Evolutionary conservation across 305 asterid species (phyloP).

Genomic region (Caryopteris hybrid): DNA sequence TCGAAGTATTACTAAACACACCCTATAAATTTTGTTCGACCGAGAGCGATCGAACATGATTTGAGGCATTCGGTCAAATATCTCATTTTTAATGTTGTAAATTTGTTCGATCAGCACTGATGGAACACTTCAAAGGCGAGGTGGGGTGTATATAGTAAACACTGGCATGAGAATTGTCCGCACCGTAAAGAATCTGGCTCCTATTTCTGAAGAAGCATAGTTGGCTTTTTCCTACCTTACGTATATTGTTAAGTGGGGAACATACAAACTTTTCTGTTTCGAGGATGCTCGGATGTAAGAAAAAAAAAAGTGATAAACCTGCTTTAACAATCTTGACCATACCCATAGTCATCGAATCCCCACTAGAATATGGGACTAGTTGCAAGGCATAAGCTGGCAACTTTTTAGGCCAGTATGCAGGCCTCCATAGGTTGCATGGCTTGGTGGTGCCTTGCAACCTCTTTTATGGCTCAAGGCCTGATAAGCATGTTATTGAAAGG

Average conservation of each 20-base stretch:
- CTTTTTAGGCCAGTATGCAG: not conserved
- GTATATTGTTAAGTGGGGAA: not conserved
- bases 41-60: too few species aligned
- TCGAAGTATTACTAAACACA: too few species aligned
- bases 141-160: too few species aligned
- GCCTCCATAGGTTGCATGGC: not conserved
- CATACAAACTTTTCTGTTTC: not conserved
- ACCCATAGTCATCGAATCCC: not conserved
- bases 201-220: not conserved
- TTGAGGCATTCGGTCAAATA: too few species aligned
- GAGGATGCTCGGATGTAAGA: conserved; percentile 7
- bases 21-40: too few species aligned
- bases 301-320: not conserved
- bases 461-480: not conserved
- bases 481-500: not conserved
- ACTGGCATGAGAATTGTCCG: too few species aligned
- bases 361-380: not conserved
- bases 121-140: too few species aligned
- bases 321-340: not conserved
- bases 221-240: not conserved
- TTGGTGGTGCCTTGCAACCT: not conserved
- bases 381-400: not conserved
- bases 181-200: not conserved
- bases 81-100: too few species aligned
- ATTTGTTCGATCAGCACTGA: too few species aligned